Evolutionary conservation across 2,329 filamentous ascomycete species (phyloP), one percentile per base, ranked within the genome.

Genomic region (Capronia coronata): DNA sequence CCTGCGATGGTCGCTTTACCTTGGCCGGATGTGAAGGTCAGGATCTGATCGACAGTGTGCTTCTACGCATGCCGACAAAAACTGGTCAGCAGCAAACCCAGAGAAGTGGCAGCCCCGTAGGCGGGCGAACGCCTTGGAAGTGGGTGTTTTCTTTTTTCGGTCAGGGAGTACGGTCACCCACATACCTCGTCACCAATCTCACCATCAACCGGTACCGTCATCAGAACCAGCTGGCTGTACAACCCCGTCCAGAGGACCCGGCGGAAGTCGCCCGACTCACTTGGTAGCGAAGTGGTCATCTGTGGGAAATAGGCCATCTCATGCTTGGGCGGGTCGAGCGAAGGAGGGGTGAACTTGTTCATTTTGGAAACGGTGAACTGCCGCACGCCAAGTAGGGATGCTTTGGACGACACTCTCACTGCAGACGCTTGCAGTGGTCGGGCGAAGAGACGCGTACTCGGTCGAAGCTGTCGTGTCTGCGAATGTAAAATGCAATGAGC

Each of bases 141-240:
- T 27, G 10, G 5, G 25, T 10, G 25, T 5, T 10, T 10, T 27
- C 25, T 27, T 27, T 27, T 5, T 22, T 14, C 19, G 8, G 4
- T 19, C 3, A 47, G 23, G 14, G 21, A 32, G 10, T 18, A 18
- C 14, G 23, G 3, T 25, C 21, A n/a, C 8, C 9, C 21, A 49
- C 61, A 4, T 52, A 81, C 79, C 66, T 83, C 79, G 45, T 83
- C 79, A n/a, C 80, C 79, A 57, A 84, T 83, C 23, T 84, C 79
- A 2, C 80, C 79, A 11, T 73, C 74, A 0, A 80, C 75, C 0
- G 80, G 80, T 0, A 84, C 72, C 37, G 79, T 80, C 80, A 83
- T 84, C 0, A 80, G 71, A 0, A 83, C 80, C 7, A 84, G 64
- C 63, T 84, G 80, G 9, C 72, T 74, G 62, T 82, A 83, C 5